These are phyloP conservation scores for Fusarium beomiforme DNA, from an alignment of 2,329 filamentous ascomycete genomes.

Conservation along the genomic window DNA sequence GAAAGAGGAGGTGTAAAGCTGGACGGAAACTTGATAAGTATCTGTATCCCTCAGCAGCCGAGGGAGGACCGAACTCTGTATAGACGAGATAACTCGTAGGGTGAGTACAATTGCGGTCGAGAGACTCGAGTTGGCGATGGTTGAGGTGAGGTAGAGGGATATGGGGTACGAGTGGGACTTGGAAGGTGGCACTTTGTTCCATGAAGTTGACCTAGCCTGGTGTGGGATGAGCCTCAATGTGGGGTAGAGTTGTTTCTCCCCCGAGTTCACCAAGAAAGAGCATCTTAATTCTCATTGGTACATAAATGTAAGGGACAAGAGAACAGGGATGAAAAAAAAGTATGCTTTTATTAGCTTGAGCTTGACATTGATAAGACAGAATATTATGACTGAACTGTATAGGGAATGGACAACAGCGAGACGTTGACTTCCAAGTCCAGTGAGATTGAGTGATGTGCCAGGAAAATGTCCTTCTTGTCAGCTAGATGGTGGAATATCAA, in stretches of 20 bases:
- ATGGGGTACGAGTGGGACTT: conserved; percentile 34
- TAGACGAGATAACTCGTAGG: neutral
- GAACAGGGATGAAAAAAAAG: neutral
- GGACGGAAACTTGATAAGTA: neutral
- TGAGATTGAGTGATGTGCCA: neutral
- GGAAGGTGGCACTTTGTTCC: conserved; percentile 30
- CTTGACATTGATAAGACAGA: neutral
- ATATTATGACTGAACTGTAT: too few species aligned
- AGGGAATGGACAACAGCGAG: neutral
- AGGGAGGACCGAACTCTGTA: neutral
- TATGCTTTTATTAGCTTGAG: neutral
- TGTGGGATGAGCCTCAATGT: conserved; percentile 38
- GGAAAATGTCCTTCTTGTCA: too few species aligned
- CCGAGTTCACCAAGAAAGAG: conserved; percentile 15
- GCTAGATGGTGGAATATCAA: too few species aligned
- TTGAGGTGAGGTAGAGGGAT: conserved; percentile 17
- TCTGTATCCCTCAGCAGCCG: neutral
- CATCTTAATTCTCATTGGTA: neutral
- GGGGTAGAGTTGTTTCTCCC: conserved; percentile 21
- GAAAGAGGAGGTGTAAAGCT: conserved; percentile 1
- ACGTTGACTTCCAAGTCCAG: too few species aligned
- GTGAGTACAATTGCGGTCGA: neutral
- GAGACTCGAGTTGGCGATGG: conserved; percentile 1
- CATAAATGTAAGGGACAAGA: neutral
- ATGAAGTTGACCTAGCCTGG: conserved; percentile 25